phyloP scores from a whole-genome alignment of 148 eudicot genomes.

The Arctostaphylos glauca region DNA sequence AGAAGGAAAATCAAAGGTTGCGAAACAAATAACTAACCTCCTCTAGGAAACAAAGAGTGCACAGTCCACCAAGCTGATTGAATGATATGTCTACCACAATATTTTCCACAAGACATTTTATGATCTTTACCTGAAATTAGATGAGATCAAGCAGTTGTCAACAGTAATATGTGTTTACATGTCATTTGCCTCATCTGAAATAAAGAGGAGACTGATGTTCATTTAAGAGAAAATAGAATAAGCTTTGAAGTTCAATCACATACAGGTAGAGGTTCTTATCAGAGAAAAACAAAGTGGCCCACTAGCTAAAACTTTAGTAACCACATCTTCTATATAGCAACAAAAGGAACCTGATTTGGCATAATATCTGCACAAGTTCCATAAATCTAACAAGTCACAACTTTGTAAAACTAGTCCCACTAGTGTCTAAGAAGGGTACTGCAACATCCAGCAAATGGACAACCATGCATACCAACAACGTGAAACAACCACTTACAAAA shows the following conservation, averaged over 20 bases:
- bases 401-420: background rate
- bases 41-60: constrained; percentile 83
- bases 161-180: background rate
- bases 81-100: constrained; percentile 83
- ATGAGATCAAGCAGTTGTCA: constrained; percentile 9
- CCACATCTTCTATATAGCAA: background rate
- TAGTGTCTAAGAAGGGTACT: background rate
- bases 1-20: background rate
- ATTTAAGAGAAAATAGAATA: background rate
- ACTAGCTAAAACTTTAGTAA: background rate
- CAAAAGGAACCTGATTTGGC: background rate
- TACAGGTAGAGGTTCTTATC: background rate
- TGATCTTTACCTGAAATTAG: constrained; percentile 59
- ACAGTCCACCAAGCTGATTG: constrained; percentile 76
- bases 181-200: background rate
- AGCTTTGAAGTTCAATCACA: background rate
- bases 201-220: background rate
- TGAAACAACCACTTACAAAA: constrained; percentile 3
- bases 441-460: background rate
- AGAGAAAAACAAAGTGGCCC: background rate
- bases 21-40: constrained; percentile 40
- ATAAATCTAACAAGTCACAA: background rate
- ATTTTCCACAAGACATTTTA: constrained; percentile 75
- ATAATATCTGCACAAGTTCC: background rate
- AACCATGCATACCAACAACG: background rate